These are phyloP conservation scores for Psilocybe tampanensis DNA, from an alignment of 768 basidiomycete species.

Conservation along the genomic window DNA sequence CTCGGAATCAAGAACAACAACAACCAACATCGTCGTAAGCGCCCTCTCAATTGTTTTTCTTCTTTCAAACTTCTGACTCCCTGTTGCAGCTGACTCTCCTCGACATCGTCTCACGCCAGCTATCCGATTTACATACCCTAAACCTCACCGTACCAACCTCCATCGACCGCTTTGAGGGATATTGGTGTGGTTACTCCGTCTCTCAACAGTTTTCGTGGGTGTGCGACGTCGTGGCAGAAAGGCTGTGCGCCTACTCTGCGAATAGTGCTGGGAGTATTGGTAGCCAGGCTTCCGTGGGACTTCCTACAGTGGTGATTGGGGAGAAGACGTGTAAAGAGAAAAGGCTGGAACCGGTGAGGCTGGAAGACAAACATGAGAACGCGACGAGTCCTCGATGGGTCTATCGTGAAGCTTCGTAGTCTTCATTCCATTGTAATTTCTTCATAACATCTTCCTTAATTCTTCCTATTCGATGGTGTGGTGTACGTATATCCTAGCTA, in stretches of 20 bases:
- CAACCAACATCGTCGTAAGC: not conserved
- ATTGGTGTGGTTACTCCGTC: slow-evolving; percentile 2
- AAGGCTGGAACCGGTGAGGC: not conserved
- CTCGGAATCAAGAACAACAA: not conserved
- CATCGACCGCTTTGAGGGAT: not conserved
- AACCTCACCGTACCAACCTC: not conserved
- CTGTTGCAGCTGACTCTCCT: not conserved
- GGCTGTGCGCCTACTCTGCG: not conserved
- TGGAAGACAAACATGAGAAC: not conserved
- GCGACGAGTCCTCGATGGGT: not conserved
- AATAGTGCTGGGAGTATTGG: not conserved
- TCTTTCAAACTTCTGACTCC: not conserved
- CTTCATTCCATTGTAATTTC: too few species aligned
- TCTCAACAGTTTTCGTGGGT: slow-evolving; percentile 1
- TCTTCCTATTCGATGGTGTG: too few species aligned
- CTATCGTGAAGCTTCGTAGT: not conserved
- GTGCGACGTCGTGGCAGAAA: not conserved
- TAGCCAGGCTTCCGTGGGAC: not conserved
- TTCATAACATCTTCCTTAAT: too few species aligned
- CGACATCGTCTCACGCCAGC: not conserved
- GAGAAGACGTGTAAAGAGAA: slow-evolving; percentile 1
- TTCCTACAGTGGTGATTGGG: not conserved
- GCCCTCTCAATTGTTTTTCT: not conserved
- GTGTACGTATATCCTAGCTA: too few species aligned
- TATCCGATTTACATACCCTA: not conserved